Base-by-base conservation (phyloP, 768 basidiomycete species). In the Suillus weaverae region DNA sequence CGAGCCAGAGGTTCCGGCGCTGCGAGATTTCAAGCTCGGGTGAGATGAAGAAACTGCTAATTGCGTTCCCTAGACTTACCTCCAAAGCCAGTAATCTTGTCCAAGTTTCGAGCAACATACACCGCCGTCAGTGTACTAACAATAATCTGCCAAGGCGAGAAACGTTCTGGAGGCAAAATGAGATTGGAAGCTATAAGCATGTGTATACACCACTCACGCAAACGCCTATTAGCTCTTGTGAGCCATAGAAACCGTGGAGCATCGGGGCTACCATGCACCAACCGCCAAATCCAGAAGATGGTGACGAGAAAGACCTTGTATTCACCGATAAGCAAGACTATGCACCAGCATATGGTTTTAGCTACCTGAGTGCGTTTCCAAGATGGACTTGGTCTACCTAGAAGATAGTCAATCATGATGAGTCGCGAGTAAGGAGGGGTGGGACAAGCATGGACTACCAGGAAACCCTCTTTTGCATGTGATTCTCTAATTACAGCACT, bases 101-200 rank as follows among this genome's bases (percentile, higher is more conserved):
- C 95, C 14, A 95, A 78, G 76, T 98, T 92, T 14, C 91, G 83
- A 56, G 90, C 73, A 20, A 92, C 89, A 74, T 98, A 99, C 5
- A 97, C 81, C 35, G 86, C 76, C 1, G 95, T 97, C 64, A 97
- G 78, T 0, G 95, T 94, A 69, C 86, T 91, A 62, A 94, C 84
- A 59, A 98, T 85, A 70, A 98, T 83, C 73, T 99, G 96, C 90
- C 95, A 99, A n/a, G 97, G 97, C 0, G 95, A 91, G 80, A 94
- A 97, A 26, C 87, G 87, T 72, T 83, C 89, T 94, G 73, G 63
- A 30, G 32, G 38, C 41, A 32, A 2, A 10, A 35, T 62, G 14
- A 35, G 26, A 43, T 44, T 8, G 3, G 38, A 30, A 3, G 1
- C 32, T 18, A 35, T 16, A 62, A 16, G 35, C 8, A 48, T 44